Conservation (phyloP, 768 basidiomycete species). For the Hypholoma sublateritium region DNA sequence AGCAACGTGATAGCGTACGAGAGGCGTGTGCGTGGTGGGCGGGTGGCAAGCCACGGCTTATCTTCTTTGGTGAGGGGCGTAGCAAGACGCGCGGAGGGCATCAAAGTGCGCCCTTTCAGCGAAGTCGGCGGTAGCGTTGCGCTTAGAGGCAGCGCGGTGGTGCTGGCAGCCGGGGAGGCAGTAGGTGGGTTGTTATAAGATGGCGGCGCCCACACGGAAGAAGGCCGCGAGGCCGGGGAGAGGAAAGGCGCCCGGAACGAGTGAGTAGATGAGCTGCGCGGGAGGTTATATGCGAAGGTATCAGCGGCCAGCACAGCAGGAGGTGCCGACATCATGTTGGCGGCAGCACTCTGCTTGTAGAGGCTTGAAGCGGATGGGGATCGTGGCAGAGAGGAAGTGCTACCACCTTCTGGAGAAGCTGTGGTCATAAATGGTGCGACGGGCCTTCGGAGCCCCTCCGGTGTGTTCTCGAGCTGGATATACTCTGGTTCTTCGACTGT, state of each 20-base stretch:
- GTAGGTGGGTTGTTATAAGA: conserved; percentile 29
- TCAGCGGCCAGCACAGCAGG: not conserved
- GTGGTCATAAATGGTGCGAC: conserved; percentile 49
- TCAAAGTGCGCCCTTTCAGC: conserved; percentile 30
- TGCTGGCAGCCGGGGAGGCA: conserved; percentile 24
- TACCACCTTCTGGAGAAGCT: not conserved
- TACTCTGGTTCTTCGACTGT: conserved; percentile 2
- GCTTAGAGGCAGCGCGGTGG: conserved; percentile 18
- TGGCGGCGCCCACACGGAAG: conserved; percentile 63
- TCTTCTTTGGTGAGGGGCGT: conserved; percentile 48
- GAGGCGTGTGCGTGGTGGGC: conserved; percentile 28
- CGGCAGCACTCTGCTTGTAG: conserved; percentile 46
- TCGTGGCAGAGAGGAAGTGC: conserved; percentile 23
- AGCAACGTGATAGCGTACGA: conserved; percentile 50
- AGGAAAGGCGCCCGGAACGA: conserved; percentile 72
- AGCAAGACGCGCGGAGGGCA: conserved; percentile 49
- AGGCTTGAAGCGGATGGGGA: conserved; percentile 31
- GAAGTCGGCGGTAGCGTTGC: conserved; percentile 1
- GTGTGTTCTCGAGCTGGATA: conserved; percentile 14
- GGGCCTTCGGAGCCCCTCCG: conserved; percentile 34
- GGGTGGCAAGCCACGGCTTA: conserved; percentile 63
- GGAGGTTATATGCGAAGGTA: conserved; percentile 21
- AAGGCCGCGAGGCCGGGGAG: conserved; percentile 66
- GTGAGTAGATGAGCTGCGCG: conserved; percentile 41
- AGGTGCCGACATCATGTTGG: conserved; percentile 25